These are phyloP conservation scores for Raphanus hybrid DNA, from an alignment of 441 rosid genomes.

Conservation along the genomic window DNA sequence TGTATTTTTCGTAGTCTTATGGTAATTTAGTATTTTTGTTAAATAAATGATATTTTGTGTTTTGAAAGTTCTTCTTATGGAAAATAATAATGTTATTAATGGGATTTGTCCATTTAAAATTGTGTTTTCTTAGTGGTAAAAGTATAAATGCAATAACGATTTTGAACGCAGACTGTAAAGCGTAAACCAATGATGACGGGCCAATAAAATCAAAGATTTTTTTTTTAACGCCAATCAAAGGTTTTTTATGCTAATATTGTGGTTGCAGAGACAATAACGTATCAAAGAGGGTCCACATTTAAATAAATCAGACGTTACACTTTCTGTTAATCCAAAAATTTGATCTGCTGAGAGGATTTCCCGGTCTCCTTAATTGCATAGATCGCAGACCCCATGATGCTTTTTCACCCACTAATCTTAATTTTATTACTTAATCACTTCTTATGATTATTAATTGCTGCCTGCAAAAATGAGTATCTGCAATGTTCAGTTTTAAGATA, in stretches of 20 bases:
- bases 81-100: too few relatives aligned
- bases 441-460: conserved; percentile 19
- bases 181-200: conserved; percentile 30
- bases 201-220: conserved; percentile 24
- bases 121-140: conserved; percentile 8
- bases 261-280: conserved; percentile 33
- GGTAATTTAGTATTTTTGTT: too few relatives aligned
- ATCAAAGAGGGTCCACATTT: conserved; percentile 36
- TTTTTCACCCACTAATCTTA: conserved; percentile 37
- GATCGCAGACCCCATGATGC: conserved; percentile 36
- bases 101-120: too few relatives aligned
- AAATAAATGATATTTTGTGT: too few relatives aligned
- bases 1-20: too few relatives aligned
- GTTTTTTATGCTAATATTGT: conserved; percentile 11
- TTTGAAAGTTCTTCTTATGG: too few relatives aligned
- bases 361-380: conserved; percentile 15
- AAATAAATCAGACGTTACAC: conserved; percentile 7
- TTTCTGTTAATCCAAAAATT: conserved; percentile 20
- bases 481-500: conserved; percentile 23
- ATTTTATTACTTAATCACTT: not conserved
- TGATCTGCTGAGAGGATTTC: conserved; percentile 27
- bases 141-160: conserved; percentile 23
- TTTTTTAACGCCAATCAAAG: not conserved
- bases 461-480: conserved; percentile 36
- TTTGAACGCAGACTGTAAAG: conserved; percentile 31